A percentile compares a stretch with the other conserved stretches of the same genome.
Evolutionary conservation across 2,329 filamentous ascomycete species (phyloP).

Genomic region (Colletotrichum sp.): DNA sequence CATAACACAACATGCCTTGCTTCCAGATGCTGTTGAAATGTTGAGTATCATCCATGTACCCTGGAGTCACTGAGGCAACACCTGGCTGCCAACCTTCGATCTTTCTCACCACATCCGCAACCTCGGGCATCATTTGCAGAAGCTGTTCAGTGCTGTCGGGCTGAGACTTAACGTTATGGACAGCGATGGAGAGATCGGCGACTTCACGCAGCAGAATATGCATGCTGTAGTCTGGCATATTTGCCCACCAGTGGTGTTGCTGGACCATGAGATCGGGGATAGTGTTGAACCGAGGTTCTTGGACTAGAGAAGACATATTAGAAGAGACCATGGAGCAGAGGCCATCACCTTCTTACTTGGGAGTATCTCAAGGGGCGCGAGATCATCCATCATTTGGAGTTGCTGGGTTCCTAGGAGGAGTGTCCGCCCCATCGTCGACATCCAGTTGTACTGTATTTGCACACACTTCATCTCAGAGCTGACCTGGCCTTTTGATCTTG

Average conservation of each 20-base stretch:
- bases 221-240: neutral
- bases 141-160: neutral
- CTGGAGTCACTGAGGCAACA: neutral
- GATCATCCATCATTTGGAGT: neutral
- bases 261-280: neutral
- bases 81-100: neutral
- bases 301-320: neutral
- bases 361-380: neutral
- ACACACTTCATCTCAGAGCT: neutral
- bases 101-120: neutral
- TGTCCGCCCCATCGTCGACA: neutral
- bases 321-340: neutral
- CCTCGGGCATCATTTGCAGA: neutral
- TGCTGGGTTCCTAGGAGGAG: neutral
- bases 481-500: neutral
- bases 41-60: neutral
- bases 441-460: neutral
- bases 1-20: neutral
- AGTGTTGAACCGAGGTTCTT: neutral
- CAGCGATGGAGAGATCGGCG: neutral
- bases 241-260: neutral
- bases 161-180: neutral
- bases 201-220: neutral
- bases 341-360: neutral
- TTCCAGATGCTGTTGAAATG: neutral